Evolutionary conservation across 257 asterid genomes (phyloP), one percentile per base, ranked within the genome.

Genomic region (Nicotiana attenuata): DNA sequence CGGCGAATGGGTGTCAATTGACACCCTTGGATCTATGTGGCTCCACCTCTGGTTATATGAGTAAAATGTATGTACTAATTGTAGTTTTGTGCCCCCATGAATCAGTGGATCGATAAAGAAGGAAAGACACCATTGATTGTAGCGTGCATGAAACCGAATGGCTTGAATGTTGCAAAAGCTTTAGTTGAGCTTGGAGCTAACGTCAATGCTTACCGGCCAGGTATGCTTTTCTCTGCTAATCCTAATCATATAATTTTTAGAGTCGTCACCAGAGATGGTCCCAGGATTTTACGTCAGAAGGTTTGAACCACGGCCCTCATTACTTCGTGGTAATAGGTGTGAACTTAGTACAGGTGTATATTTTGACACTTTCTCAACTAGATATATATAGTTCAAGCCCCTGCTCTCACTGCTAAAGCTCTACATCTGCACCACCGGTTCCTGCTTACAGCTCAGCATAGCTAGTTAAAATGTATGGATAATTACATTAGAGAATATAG

Each of bases 111-210:
- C 20, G 98, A 96, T 81, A 87, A 68, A 20, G 97, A 92, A 87
- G 94, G 93, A 84, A 96, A 91, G 92, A 94, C 98, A 35, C 98
- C 99, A 0, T 81, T 96, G 69, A 89, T 92, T 81, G 89, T 82
- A 47, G 97, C 97, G 80, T 92, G 98, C 86, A 89, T 90, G 95
- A 90, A 89, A 73, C 92, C 86, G 2, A 81, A 82, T 85, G 97
- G 90, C 76, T 83, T 75, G 84, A 84, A 88, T 87, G 97, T 92
- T 33, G 97, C 97, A 9, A 94, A 88, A 84, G 88, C 96, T 8
- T 88, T 94, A 85, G 87, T 96, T 59, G 98, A 94, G 55, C 86
- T 31, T 88, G 99, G 99, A 61, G 99, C 97, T 73, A 88, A 96
- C 82, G 88, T 94, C 83, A 91, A 94, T 83, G 95, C 96, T 82